Base-by-base conservation (phyloP, 306 rosid species). In the Corylus americana region DNA sequence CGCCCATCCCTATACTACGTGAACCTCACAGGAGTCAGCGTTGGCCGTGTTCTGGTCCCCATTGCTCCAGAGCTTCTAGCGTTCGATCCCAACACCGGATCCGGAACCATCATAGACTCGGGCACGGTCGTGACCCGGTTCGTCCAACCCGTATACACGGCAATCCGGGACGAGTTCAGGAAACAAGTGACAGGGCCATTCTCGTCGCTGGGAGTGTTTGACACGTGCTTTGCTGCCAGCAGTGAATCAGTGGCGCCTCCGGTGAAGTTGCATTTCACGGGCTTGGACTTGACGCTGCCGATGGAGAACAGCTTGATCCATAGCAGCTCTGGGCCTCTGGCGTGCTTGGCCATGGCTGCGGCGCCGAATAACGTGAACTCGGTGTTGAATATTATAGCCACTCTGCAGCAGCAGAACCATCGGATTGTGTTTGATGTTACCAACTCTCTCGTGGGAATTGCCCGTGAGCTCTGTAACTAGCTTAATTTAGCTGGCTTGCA, bases 261-360 rank as follows among this genome's bases (percentile, higher is more conserved):
- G 3, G 68, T 95, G 1, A 89, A 92, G 3, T 74, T 95, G 0
- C 93, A 84, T 48, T 89, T 95, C 39, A 79, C 81, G 0, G 97
- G 87, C 22, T 74, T 95, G 88, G 89, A 90, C 59, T 71, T 95
- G 88, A 83, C 18, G 57, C 71, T 95, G 74, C 96, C 98, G 0
- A 0, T 83, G 86, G 97, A 95, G 78, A 95, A 92, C 57, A 91
- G 88, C 66, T 83, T 95, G 85, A 95, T 95, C 7, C 98, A 95
- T 20, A 95, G 98, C 75, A 90, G 92, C 47, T 82, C 98, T 0
- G 98, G 98, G 44, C 74, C 90, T 51, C 22, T 92, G 78, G 93
- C 98, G 25, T 95, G 98, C 71, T 82, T 95, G 83, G 93, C 98
- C 0, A 95, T 95, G 97, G 97, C 97, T 22, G 91, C 96, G 22